These are phyloP conservation scores for Plasmodium knowlesi DNA, from an alignment of 169 alveolate species.

Conservation along the genomic window DNA sequence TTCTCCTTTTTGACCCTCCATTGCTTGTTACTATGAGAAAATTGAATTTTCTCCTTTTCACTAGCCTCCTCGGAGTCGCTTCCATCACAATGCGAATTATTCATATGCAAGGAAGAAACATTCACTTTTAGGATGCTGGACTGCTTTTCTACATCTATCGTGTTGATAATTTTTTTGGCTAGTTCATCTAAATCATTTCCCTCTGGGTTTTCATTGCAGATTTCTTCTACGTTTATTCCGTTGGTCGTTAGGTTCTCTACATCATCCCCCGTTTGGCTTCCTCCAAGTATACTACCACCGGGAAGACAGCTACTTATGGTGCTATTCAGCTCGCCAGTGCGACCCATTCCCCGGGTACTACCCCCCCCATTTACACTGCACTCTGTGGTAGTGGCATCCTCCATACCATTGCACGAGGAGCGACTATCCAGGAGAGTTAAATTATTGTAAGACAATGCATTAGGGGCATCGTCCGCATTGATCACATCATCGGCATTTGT, in stretches of 20 bases:
- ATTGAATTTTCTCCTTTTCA: neutral
- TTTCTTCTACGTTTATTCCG: conserved; percentile 77
- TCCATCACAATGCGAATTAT: neutral
- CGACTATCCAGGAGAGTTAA: neutral
- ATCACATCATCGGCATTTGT: neutral
- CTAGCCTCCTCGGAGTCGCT: neutral
- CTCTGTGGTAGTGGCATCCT: neutral
- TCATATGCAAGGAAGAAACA: neutral
- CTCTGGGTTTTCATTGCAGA: conserved; percentile 80
- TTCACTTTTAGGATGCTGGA: conserved; percentile 7
- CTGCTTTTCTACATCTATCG: conserved; percentile 74
- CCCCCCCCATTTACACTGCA: neutral
- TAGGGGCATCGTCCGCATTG: neutral
- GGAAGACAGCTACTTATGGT: neutral
- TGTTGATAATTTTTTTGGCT: conserved; percentile 79
- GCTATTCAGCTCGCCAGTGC: neutral
- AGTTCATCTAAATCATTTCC: conserved; percentile 78
- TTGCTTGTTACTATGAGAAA: neutral
- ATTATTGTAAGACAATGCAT: neutral
- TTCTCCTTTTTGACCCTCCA: neutral
- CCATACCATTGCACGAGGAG: neutral
- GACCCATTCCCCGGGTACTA: neutral
- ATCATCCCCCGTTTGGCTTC: conserved; percentile 4
- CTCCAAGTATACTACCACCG: neutral
- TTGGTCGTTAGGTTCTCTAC: conserved; percentile 35